phyloP scores from a whole-genome alignment of 2,329 filamentous ascomycete genomes.

The Gremmenia infestans region DNA sequence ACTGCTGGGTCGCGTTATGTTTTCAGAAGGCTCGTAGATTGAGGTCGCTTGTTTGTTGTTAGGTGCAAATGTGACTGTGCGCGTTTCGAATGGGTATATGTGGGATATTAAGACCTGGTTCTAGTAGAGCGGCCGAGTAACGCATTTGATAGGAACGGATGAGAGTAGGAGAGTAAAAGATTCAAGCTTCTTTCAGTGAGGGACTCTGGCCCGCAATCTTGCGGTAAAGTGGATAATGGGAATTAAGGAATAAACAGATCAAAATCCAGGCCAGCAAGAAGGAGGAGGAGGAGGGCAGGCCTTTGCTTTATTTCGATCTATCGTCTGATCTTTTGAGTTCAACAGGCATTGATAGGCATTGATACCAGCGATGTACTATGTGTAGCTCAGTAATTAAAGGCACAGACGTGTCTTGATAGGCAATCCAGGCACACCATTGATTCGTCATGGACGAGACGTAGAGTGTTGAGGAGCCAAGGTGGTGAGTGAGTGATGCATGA shows the following conservation, averaged over 20 bases:
- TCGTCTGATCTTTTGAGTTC: constrained; percentile 27
- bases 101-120: constrained; percentile 28
- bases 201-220: constrained; percentile 23
- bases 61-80: constrained; percentile 22
- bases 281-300: constrained; percentile 18
- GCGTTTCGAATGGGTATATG: constrained; percentile 29
- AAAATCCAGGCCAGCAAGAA: neutral
- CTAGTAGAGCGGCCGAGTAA: constrained; percentile 22
- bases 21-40: constrained; percentile 24
- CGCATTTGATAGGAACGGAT: constrained; percentile 25
- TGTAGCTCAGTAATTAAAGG: constrained; percentile 27
- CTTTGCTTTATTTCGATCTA: constrained; percentile 30
- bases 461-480: constrained; percentile 32
- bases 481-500: constrained; percentile 25
- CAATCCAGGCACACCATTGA: constrained; percentile 44
- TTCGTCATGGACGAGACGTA: constrained; percentile 45
- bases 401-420: constrained; percentile 35
- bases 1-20: constrained; percentile 28
- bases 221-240: constrained; percentile 12
- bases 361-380: constrained; percentile 15
- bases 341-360: constrained; percentile 24
- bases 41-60: constrained; percentile 28
- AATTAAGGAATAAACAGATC: too few relatives aligned
- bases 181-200: constrained; percentile 25
- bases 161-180: constrained; percentile 25